These are phyloP conservation scores for Paecilomyces fulvus DNA, from an alignment of 2,329 filamentous ascomycete species.

Conservation along the genomic window DNA sequence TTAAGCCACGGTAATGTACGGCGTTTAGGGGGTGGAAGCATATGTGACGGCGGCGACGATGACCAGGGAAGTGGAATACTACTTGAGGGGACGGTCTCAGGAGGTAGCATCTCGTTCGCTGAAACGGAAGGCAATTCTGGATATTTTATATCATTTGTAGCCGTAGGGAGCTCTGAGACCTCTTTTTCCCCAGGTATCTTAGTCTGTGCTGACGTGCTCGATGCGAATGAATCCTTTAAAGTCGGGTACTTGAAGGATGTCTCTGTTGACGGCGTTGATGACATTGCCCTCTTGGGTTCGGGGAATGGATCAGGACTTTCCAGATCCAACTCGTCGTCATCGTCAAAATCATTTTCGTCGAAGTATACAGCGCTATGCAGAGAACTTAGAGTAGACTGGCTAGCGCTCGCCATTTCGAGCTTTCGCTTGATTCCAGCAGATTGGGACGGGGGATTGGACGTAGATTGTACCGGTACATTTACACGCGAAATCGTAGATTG, in stretches of 20 bases:
- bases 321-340: constrained; percentile 65
- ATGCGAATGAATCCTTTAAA: background rate
- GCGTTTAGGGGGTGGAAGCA: constrained; percentile 45
- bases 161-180: constrained; percentile 7
- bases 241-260: constrained; percentile 7
- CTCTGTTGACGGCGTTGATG: background rate
- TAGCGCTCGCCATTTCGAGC: constrained; percentile 23
- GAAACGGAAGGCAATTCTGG: constrained; percentile 25
- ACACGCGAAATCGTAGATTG: constrained; percentile 20
- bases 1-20: constrained; percentile 56
- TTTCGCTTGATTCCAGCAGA: constrained; percentile 30
- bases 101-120: constrained; percentile 11
- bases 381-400: constrained; percentile 28
- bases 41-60: constrained; percentile 43
- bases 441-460: constrained; percentile 15
- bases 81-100: constrained; percentile 34
- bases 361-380: constrained; percentile 51
- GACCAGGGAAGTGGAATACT: constrained; percentile 64
- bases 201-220: background rate
- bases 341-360: constrained; percentile 76
- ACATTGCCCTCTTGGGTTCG: constrained; percentile 9
- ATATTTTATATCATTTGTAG: constrained; percentile 23
- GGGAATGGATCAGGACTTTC: constrained; percentile 23
- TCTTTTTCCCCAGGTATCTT: background rate
- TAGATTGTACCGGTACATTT: constrained; percentile 13